These are phyloP conservation scores for Mentha longifolia DNA, from an alignment of 257 asterid genomes.

Conservation along the genomic window DNA sequence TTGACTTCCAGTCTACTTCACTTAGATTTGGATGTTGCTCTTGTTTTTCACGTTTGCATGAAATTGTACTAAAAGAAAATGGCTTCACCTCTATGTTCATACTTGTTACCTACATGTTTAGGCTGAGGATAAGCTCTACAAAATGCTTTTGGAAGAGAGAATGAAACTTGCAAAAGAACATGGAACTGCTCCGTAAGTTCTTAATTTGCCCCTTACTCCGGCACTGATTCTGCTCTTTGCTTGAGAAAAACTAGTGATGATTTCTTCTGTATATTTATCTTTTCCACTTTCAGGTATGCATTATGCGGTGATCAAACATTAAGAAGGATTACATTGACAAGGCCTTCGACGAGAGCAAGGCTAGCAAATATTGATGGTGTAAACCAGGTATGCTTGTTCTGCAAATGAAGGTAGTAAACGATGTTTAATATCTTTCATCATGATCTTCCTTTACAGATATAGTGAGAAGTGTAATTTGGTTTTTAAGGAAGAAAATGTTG, in stretches of 20 bases:
- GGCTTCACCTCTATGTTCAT: constrained; percentile 33
- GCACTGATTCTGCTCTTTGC: constrained; percentile 19
- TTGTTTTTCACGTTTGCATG: constrained; percentile 18
- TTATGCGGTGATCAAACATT: constrained; percentile 91
- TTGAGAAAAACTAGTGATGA: constrained; percentile 11
- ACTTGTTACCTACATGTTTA: constrained; percentile 39
- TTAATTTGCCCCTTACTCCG: constrained; percentile 8
- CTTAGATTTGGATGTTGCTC: constrained; percentile 16
- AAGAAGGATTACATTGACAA: constrained; percentile 69
- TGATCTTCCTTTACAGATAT: constrained; percentile 1
- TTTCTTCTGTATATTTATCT: constrained; percentile 27
- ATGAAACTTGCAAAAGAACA: constrained; percentile 75
- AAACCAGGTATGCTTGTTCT: constrained; percentile 86
- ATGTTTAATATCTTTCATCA: background rate
- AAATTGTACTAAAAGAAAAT: constrained; percentile 16
- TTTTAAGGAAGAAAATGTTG: background rate
- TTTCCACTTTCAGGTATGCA: constrained; percentile 73
- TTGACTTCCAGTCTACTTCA: constrained; percentile 17
- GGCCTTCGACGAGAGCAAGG: constrained; percentile 96
- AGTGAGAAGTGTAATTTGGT: background rate
- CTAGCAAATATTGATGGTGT: constrained; percentile 96
- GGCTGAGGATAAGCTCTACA: constrained; percentile 76
- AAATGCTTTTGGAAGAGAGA: constrained; percentile 83
- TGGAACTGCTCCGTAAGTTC: constrained; percentile 91
- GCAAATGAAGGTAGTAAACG: too few relatives aligned